These are phyloP conservation scores for Auriscalpium vulgare DNA, from an alignment of 768 basidiomycete genomes.

Conservation along the genomic window DNA sequence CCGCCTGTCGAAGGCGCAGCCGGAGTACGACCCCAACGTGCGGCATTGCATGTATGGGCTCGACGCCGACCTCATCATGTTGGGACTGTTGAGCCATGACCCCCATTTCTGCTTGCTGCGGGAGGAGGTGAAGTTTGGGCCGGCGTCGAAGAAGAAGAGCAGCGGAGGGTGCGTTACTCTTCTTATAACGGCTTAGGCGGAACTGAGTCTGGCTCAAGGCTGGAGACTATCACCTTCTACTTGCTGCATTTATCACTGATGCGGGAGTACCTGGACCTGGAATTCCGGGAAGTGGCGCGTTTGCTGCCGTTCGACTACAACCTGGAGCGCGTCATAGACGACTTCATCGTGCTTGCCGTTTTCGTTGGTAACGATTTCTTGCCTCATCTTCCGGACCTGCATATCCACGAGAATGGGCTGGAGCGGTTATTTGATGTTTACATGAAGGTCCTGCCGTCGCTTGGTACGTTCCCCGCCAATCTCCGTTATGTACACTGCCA, in stretches of 20 bases:
- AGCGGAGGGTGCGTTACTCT: slow-evolving; percentile 36
- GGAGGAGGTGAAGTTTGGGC: slow-evolving; percentile 98
- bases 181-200: background rate
- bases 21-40: slow-evolving; percentile 91
- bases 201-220: slow-evolving; percentile 19
- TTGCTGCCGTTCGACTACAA: slow-evolving; percentile 73
- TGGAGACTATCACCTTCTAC: slow-evolving; percentile 87
- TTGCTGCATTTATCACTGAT: slow-evolving; percentile 89
- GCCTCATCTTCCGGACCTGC: slow-evolving; percentile 91
- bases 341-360: slow-evolving; percentile 93
- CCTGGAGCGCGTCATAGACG: slow-evolving; percentile 93
- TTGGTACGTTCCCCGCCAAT: slow-evolving; percentile 35
- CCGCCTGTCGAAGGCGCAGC: slow-evolving; percentile 87
- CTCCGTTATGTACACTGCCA: background rate
- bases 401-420: slow-evolving; percentile 95
- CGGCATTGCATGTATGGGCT: slow-evolving; percentile 98
- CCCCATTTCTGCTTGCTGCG: slow-evolving; percentile 96
- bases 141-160: slow-evolving; percentile 64
- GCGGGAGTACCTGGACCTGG: slow-evolving; percentile 95
- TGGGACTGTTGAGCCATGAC: slow-evolving; percentile 93
- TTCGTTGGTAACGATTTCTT: slow-evolving; percentile 98
- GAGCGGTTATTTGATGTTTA: slow-evolving; percentile 93
- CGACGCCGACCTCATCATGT: slow-evolving; percentile 97
- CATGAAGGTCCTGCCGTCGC: slow-evolving; percentile 79
- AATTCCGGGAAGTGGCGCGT: slow-evolving; percentile 71